phyloP scores from a whole-genome alignment of 164 flowering plant species.

The Magnolia sinica region DNA sequence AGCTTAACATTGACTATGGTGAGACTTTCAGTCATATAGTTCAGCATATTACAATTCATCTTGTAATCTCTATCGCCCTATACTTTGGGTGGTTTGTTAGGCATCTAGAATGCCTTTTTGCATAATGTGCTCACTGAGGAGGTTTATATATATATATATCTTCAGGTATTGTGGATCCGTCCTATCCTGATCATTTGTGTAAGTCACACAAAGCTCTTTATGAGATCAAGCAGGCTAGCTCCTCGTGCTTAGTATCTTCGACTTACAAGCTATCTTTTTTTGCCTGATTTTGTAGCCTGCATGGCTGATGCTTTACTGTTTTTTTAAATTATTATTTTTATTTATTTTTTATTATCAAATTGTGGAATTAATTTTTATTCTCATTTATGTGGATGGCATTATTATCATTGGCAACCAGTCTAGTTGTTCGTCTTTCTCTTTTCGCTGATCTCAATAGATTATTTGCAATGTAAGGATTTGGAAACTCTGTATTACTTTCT shows the following conservation, averaged over 20 bases:
- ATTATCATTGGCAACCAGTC: neutral
- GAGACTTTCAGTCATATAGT: neutral
- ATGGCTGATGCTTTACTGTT: neutral
- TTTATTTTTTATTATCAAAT: neutral
- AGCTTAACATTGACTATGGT: neutral
- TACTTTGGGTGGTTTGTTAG: neutral
- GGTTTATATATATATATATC: neutral
- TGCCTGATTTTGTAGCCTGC: neutral
- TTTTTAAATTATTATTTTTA: no score
- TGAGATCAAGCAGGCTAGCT: neutral
- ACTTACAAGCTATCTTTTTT: neutral
- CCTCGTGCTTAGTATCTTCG: slow-evolving; percentile 1
- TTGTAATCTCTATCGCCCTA: neutral
- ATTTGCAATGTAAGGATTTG: no score
- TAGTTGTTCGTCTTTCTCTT: no score
- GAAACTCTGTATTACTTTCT: no score
- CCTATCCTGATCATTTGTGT: neutral
- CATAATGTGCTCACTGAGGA: neutral
- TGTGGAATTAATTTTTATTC: neutral
- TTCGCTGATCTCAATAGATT: no score
- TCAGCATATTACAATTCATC: neutral
- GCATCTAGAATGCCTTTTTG: neutral
- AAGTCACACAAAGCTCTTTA: neutral
- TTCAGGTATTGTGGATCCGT: neutral
- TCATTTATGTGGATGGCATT: neutral